Evolutionary conservation across 1,284 basidiomycete genomes (phyloP).

Genomic region (Apiotrichum porosum): DNA sequence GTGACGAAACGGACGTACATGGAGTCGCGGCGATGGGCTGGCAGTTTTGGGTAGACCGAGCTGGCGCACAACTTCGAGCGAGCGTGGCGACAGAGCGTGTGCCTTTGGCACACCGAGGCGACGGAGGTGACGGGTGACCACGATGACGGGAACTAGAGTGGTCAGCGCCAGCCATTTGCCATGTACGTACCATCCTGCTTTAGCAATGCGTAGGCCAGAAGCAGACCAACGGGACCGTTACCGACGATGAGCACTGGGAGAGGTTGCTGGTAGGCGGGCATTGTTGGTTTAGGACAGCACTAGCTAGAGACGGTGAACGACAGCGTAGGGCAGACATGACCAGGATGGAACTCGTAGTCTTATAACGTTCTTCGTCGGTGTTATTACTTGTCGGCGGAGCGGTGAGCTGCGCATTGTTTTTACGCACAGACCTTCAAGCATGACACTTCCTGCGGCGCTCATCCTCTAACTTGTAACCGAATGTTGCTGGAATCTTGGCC

Average conservation of each 20-base stretch:
- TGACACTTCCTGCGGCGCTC: no score
- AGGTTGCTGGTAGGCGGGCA: conserved; percentile 3
- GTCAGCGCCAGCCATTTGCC: neutral
- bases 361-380: no score
- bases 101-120: conserved; percentile 26
- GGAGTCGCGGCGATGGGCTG: conserved; percentile 20
- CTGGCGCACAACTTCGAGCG: conserved; percentile 26
- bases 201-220: conserved; percentile 16
- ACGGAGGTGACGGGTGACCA: conserved; percentile 21
- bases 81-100: conserved; percentile 22
- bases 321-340: no score
- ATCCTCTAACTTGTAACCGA: no score
- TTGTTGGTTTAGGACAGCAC: neutral
- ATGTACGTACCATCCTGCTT: conserved; percentile 17
- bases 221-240: conserved; percentile 23
- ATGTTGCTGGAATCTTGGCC: no score
- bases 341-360: no score
- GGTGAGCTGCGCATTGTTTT: no score
- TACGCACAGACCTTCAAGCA: no score
- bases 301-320: no score
- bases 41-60: conserved; percentile 17
- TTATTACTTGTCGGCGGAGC: no score
- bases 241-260: conserved; percentile 23
- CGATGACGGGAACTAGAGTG: conserved; percentile 22
- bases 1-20: conserved; percentile 24